A percentile compares a stretch with the other conserved stretches of the same genome.
These are phyloP conservation scores for Trametes gibbosa DNA, from an alignment of 768 basidiomycete genomes.

Conservation along the genomic window DNA sequence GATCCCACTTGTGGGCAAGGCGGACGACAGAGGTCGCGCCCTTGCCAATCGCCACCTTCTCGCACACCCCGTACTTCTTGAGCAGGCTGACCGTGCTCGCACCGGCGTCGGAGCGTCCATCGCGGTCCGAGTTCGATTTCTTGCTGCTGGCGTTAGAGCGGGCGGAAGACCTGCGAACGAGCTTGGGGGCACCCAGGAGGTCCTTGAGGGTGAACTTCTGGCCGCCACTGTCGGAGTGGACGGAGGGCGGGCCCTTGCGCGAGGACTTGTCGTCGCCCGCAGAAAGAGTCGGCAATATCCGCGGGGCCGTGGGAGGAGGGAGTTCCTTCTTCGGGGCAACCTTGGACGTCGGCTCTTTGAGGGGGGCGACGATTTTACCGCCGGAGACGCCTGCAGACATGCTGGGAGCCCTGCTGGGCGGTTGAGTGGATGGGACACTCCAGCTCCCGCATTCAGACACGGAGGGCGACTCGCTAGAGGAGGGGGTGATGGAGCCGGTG, in stretches of 20 bases:
- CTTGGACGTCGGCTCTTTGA: slow-evolving; percentile 17
- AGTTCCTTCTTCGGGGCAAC: slow-evolving; percentile 21
- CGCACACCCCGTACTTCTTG: slow-evolving; percentile 96
- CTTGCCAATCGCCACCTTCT: slow-evolving; percentile 95
- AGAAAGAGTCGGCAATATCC: slow-evolving; percentile 27
- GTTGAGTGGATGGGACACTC: slow-evolving; percentile 60
- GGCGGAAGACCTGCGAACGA: slow-evolving; percentile 67
- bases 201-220: slow-evolving; percentile 87
- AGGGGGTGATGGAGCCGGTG: slow-evolving; percentile 37
- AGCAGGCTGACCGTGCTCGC: slow-evolving; percentile 58
- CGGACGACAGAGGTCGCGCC: slow-evolving; percentile 97
- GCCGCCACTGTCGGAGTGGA: slow-evolving; percentile 48
- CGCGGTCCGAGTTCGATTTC: slow-evolving; percentile 65
- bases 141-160: slow-evolving; percentile 62
- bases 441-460: slow-evolving; percentile 57
- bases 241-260: slow-evolving; percentile 23
- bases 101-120: slow-evolving; percentile 43
- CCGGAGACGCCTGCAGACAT: slow-evolving; percentile 43
- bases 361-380: slow-evolving; percentile 29
- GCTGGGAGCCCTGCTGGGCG: slow-evolving; percentile 54
- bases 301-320: slow-evolving; percentile 23
- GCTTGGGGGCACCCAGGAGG: slow-evolving; percentile 67
- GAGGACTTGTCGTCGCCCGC: slow-evolving; percentile 16
- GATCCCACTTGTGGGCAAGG: slow-evolving; percentile 98
- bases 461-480: slow-evolving; percentile 46